A percentile compares a stretch with the other conserved stretches of the same genome.
phyloP scores from a whole-genome alignment of 2,329 filamentous ascomycete species.

The Neoscytalidium dimidiatum region DNA sequence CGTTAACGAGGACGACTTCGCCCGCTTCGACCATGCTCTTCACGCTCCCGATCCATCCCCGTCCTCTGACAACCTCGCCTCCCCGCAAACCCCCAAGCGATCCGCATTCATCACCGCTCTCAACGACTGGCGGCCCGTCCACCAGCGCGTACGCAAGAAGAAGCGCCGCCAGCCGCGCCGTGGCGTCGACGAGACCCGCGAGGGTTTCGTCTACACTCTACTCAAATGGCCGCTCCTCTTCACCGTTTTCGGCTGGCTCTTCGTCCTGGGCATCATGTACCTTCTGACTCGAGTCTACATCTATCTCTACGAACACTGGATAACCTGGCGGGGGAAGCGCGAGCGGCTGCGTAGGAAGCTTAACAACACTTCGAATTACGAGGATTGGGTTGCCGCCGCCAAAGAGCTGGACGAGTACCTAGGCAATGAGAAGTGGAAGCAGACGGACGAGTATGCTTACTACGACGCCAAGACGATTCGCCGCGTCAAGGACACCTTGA shows the following conservation, averaged over 20 bases:
- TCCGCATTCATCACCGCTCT: slow-evolving; percentile 77
- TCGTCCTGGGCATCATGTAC: slow-evolving; percentile 72
- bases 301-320: slow-evolving; percentile 84
- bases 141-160: slow-evolving; percentile 63
- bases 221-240: slow-evolving; percentile 90
- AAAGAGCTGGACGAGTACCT: slow-evolving; percentile 77
- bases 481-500: slow-evolving; percentile 75
- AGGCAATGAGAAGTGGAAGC: slow-evolving; percentile 79
- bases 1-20: slow-evolving; percentile 69
- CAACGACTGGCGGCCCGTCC: slow-evolving; percentile 93
- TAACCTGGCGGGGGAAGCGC: slow-evolving; percentile 83
- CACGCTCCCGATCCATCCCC: slow-evolving; percentile 73
- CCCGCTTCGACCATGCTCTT: slow-evolving; percentile 78
- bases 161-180: slow-evolving; percentile 45
- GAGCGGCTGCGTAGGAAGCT: slow-evolving; percentile 71
- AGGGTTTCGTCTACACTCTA: slow-evolving; percentile 86
- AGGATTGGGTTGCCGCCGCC: slow-evolving; percentile 81
- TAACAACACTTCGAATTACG: slow-evolving; percentile 71
- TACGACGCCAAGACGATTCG: slow-evolving; percentile 87
- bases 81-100: slow-evolving; percentile 45
- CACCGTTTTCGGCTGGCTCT: slow-evolving; percentile 78
- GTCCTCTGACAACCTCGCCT: slow-evolving; percentile 57
- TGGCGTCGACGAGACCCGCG: slow-evolving; percentile 84
- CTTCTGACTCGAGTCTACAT: slow-evolving; percentile 85
- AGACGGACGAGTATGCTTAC: slow-evolving; percentile 70